These are phyloP conservation scores for Hansenula sp. DNA, from an alignment of 1,139 yeast genomes.

Conservation along the genomic window DNA sequence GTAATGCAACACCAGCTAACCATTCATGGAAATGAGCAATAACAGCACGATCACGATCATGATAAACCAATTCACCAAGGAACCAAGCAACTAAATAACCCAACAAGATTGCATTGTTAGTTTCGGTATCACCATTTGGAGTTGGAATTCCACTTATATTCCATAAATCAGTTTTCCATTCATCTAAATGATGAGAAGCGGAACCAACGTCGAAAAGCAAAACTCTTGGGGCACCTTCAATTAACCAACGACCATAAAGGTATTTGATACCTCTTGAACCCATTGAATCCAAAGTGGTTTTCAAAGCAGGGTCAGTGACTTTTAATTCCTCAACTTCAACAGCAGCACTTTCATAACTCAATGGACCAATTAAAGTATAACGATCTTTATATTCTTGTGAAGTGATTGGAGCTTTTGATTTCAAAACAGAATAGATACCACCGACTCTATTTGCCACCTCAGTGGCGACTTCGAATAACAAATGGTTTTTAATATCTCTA, in stretches of 20 bases:
- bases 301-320: conserved; percentile 54
- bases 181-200: conserved; percentile 66
- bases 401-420: conserved; percentile 95
- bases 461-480: conserved; percentile 91
- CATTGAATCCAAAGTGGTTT: conserved; percentile 69
- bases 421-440: conserved; percentile 94
- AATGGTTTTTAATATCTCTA: conserved; percentile 76
- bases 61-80: conserved; percentile 83
- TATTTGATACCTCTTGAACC: conserved; percentile 74
- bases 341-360: conserved; percentile 76
- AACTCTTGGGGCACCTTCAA: conserved; percentile 96
- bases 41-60: conserved; percentile 82
- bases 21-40: conserved; percentile 97
- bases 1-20: conserved; percentile 96
- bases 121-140: conserved; percentile 83
- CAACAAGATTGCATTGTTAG: conserved; percentile 86
- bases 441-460: conserved; percentile 98
- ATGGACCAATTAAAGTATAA: conserved; percentile 84
- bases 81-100: conserved; percentile 98
- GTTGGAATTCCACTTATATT: conserved; percentile 87
- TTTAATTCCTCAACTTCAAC: conserved; percentile 89
- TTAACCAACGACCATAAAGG: conserved; percentile 93
- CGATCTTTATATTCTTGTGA: conserved; percentile 90
- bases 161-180: conserved; percentile 97
- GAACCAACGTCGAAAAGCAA: conserved; percentile 81